Base-by-base conservation (phyloP, 2,329 filamentous ascomycete species). In the Dothistroma pini region DNA sequence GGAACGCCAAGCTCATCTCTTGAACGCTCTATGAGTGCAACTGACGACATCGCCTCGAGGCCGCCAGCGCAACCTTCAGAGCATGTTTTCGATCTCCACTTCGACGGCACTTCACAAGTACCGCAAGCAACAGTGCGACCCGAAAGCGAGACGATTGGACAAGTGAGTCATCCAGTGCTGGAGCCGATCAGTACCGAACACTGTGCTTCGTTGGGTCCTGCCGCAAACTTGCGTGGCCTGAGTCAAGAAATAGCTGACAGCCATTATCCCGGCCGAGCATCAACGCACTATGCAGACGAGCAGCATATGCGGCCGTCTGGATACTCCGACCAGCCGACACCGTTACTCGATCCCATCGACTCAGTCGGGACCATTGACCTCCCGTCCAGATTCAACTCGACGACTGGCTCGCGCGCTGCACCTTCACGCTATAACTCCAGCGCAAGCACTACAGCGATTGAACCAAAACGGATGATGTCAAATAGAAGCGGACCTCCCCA, bases 371-470 rank as follows among this genome's bases (percentile, higher is more conserved):
- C 61, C 25, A 64, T 74, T 16, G 70, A 72, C 35, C 54, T 74
- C 19, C 71, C 71, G 11, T 70, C 67, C n/a, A 66, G 71, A 51
- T 74, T 70, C 62, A 66, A 67, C 57, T 71, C 69, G 1, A 64
- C 41, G 54, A 66, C 62, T 21, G 53, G 52, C 44, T 52, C 48
- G 11, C 29, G 31, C 16, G 48, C n/a, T n/a, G 21, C 49, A 16
- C 52, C 8, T 54, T 58, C 60, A 29, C 60, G 58, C 50, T 54
- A 56, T 29, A 62, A 57, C 12, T 35, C 58, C 3, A 54, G 38
- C 41, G 54, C 41, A 31, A 55, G 47, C 8, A 21, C 29, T 35
- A 48, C 21, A 29, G 49, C 44, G 7, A 44, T 12, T 21, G 21
- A 52, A 8, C 41, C 41, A 44, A n/a, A 54, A 4, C 60, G 63